These are phyloP conservation scores for Maudiozyma humilis DNA, from an alignment of 1,139 yeast genomes.

Conservation along the genomic window DNA sequence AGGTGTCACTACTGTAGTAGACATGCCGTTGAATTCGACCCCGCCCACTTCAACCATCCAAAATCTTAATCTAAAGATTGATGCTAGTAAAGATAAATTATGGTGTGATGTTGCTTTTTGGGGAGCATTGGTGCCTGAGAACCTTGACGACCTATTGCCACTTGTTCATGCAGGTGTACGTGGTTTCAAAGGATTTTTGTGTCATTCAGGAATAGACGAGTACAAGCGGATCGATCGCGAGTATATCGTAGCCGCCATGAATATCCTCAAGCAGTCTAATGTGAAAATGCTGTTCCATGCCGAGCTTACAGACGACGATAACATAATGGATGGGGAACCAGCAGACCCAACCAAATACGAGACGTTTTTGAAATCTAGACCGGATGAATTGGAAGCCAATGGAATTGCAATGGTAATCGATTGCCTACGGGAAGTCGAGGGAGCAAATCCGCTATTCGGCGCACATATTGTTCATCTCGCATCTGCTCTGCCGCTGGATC, in stretches of 20 bases:
- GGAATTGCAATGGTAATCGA: constrained; percentile 67
- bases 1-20: constrained; percentile 91
- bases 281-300: background rate
- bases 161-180: constrained; percentile 77
- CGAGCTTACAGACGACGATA: constrained; percentile 18
- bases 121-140: constrained; percentile 88
- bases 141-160: constrained; percentile 60
- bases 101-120: constrained; percentile 95
- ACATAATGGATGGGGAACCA: too few relatives aligned
- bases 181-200: constrained; percentile 85
- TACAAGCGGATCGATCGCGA: constrained; percentile 69
- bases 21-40: constrained; percentile 92
- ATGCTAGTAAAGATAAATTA: constrained; percentile 71
- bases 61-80: constrained; percentile 63
- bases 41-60: constrained; percentile 87
- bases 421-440: constrained; percentile 10
- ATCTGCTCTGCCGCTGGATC: constrained; percentile 70
- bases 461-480: constrained; percentile 88
- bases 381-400: constrained; percentile 77
- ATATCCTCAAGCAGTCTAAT: constrained; percentile 37
- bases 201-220: constrained; percentile 90
- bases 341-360: constrained; percentile 48
- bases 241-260: constrained; percentile 60
- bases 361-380: constrained; percentile 75
- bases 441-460: constrained; percentile 41